Evolutionary conservation across 345 rosid species (phyloP).

Genomic region (Rubroshorea leprosula): DNA sequence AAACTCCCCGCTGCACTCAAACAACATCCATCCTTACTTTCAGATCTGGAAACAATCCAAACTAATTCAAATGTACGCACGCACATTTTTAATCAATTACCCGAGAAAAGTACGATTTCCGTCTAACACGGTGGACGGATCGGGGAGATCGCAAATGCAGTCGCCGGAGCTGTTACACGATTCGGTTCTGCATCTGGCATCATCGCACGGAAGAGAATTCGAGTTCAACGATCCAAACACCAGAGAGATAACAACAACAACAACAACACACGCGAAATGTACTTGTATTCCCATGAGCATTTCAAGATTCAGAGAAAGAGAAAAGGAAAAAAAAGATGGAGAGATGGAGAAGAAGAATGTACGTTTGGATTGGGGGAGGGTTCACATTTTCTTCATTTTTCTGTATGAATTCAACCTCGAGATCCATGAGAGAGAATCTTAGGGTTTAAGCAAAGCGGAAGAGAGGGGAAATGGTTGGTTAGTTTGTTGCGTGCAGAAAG

Average conservation of each 20-base stretch:
- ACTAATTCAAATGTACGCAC: background rate
- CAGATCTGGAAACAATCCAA: slow-evolving; percentile 11
- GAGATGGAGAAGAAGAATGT: background rate
- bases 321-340: background rate
- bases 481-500: slow-evolving; percentile 15
- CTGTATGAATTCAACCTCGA: too few relatives aligned
- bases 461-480: background rate
- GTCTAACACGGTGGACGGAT: slow-evolving; percentile 32
- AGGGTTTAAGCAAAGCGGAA: too few relatives aligned
- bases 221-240: slow-evolving; percentile 16
- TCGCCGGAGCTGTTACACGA: slow-evolving; percentile 18
- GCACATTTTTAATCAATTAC: slow-evolving; percentile 5
- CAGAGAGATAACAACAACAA: background rate
- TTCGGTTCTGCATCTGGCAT: slow-evolving; percentile 20
- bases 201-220: slow-evolving; percentile 15
- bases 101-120: slow-evolving; percentile 36
- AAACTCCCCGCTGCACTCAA: slow-evolving; percentile 22
- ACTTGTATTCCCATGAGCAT: background rate
- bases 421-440: too few relatives aligned
- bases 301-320: background rate
- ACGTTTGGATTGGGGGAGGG: too few relatives aligned
- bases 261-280: slow-evolving; percentile 8
- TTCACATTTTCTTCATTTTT: background rate
- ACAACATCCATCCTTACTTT: slow-evolving; percentile 26
- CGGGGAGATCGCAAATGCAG: slow-evolving; percentile 31